Conservation (phyloP, 495 filamentous ascomycete species). For the Podospora fimiseda region DNA sequence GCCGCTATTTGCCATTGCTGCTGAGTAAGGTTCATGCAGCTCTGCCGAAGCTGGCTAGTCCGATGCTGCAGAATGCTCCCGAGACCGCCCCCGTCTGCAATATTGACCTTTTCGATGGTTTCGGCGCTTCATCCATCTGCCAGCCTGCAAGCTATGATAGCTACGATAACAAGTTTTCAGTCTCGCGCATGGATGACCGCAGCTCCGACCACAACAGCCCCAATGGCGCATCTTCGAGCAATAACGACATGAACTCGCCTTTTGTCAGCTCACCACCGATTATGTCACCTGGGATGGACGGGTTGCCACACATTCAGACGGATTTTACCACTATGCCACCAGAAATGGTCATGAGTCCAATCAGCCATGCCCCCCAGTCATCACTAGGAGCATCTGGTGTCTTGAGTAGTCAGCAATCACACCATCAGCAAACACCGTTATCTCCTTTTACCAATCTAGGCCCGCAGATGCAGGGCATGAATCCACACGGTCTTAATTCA, state of each 20-base stretch:
- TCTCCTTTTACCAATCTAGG: slow-evolving; percentile 29
- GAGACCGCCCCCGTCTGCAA: slow-evolving; percentile 33
- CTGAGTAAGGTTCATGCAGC: slow-evolving; percentile 62
- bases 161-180: slow-evolving; percentile 30
- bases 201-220: slow-evolving; percentile 35
- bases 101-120: slow-evolving; percentile 54
- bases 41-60: slow-evolving; percentile 52
- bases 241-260: slow-evolving; percentile 39
- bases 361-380: slow-evolving; percentile 31
- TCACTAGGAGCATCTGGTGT: slow-evolving; percentile 24
- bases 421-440: slow-evolving; percentile 22
- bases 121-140: slow-evolving; percentile 46
- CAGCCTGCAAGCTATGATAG: slow-evolving; percentile 32
- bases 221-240: slow-evolving; percentile 25
- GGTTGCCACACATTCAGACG: slow-evolving; percentile 22
- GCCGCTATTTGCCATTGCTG: slow-evolving; percentile 64
- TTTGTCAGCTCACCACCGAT: slow-evolving; percentile 39
- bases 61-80: slow-evolving; percentile 49
- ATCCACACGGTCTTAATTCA: slow-evolving; percentile 23
- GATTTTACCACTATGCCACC: slow-evolving; percentile 40
- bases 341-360: slow-evolving; percentile 44
- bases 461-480: slow-evolving; percentile 31
- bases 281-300: slow-evolving; percentile 40
- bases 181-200: slow-evolving; percentile 37
- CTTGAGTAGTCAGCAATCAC: slow-evolving; percentile 30